Conservation (phyloP, 2,329 filamentous ascomycete genomes). For the Alternaria atra region DNA sequence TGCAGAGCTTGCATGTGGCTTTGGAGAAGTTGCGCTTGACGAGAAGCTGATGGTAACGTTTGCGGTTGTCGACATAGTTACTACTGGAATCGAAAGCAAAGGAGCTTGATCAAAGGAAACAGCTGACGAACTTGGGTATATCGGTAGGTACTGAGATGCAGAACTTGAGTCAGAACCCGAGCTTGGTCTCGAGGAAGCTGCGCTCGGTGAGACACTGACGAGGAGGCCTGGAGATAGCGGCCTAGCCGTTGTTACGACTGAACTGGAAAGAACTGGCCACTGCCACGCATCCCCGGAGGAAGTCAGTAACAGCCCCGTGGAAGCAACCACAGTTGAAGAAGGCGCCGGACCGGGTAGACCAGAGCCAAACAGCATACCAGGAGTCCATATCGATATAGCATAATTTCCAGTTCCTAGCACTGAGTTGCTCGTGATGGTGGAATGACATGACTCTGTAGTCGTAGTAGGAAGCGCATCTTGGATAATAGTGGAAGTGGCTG, state of each 20-base stretch:
- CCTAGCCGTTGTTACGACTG: background rate
- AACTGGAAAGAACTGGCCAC: background rate
- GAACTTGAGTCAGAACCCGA: no score
- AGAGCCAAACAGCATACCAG: background rate
- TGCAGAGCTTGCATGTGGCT: background rate
- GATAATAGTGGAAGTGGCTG: background rate
- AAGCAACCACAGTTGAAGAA: background rate
- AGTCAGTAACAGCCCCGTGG: background rate
- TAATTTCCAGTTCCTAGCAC: background rate
- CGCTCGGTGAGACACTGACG: no score
- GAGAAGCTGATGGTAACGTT: background rate
- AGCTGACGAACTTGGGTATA: no score
- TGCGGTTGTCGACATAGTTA: no score
- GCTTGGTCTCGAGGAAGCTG: no score
- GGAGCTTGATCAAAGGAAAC: no score
- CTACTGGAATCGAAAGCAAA: no score
- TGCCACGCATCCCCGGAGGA: background rate
- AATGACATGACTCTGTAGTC: background rate
- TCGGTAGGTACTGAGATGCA: no score
- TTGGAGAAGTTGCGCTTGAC: background rate
- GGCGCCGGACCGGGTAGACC: background rate
- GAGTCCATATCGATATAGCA: background rate
- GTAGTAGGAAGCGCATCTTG: background rate
- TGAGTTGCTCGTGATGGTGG: background rate
- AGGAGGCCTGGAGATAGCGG: background rate